Base-by-base conservation (phyloP, 2,329 filamentous ascomycete genomes). In the Epichloe baconii region DNA sequence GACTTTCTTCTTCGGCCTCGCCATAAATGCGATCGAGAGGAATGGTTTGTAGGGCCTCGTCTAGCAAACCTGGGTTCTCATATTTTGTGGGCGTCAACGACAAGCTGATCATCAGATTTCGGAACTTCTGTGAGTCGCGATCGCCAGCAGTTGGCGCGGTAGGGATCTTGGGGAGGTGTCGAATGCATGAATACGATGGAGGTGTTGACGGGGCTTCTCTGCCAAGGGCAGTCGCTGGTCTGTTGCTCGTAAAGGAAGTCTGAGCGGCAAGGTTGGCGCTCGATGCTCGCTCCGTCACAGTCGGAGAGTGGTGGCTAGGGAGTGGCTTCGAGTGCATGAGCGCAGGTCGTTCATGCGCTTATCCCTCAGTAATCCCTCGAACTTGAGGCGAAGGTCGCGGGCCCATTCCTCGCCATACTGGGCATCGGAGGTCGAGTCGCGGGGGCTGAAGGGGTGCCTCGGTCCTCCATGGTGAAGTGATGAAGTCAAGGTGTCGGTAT, bases 1-100 rank as follows among this genome's bases (percentile, higher is more conserved):
- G 88, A 57, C 80, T 82, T 68, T 97, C 90, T 66, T 97, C 91
- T 65, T 97, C 89, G 49, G 93, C 93, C 65, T 96, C 89, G 57
- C 84, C 79, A 68, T 97, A 97, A 59, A 98, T 88, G 58, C 88
- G 81, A 64, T 96, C 88, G 34, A 97, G 73, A 0, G 91, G 91
- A 47, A 98, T 88, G 38, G 82, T 81, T 55, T 86, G 81, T 17
- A 98, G 72, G 4, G 91, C 93, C 66, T 97, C 91, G 64, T 98
- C 93, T 49, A 98, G 73, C 11, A 97, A 72, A 37, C 93, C 93
- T 0, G 93, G 91, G 67, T 98, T 97, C 68, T 98, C 93, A 71
- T 95, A 98, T 65, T 91, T 93, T 19, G 84, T 86, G 17, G 93
- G 93, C 44, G 89, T 95, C 53, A 86, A 77, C 15, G 91, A 95